Conservation (phyloP, 371 early-diverging fungal species). For the Syncephalastrum monosporum region DNA sequence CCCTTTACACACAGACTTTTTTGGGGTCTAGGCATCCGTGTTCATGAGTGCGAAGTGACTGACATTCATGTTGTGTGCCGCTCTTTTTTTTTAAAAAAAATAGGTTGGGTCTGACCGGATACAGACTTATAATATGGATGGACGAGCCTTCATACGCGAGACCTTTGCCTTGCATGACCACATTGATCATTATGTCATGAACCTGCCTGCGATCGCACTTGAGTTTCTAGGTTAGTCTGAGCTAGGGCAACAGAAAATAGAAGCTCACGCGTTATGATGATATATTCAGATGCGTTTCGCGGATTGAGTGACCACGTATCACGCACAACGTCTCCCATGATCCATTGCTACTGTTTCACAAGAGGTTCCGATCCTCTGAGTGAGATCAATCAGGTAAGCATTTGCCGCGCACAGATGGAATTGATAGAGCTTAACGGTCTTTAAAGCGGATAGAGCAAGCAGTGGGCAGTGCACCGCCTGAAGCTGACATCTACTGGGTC, state of each 20-base stretch:
- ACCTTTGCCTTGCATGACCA: conserved; percentile 53
- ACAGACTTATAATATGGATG: conserved; percentile 86
- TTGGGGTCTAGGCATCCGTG: too few relatives aligned
- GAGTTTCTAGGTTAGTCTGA: conserved; percentile 79
- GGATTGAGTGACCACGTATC: conserved; percentile 54
- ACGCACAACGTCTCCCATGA: conserved; percentile 64
- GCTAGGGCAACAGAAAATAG: too few relatives aligned
- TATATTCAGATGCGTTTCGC: conserved; percentile 49
- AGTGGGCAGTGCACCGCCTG: conserved; percentile 41
- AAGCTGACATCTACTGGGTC: conserved; percentile 64
- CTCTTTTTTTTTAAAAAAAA: too few relatives aligned
- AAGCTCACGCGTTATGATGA: too few relatives aligned
- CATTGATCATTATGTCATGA: conserved; percentile 97
- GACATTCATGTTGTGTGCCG: too few relatives aligned
- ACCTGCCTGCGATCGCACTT: conserved; percentile 94
- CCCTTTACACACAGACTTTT: too few relatives aligned
- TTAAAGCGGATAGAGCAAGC: conserved; percentile 48
- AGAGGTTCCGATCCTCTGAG: conserved; percentile 68
- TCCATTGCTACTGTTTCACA: conserved; percentile 96
- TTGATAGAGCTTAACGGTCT: conserved; percentile 4
- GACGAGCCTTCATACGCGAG: conserved; percentile 84
- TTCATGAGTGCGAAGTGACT: not conserved
- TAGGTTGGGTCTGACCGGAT: conserved; percentile 43
- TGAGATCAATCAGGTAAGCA: conserved; percentile 66
- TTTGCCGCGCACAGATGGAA: not conserved